phyloP scores from a whole-genome alignment of 805 yeast genomes.

The Yamadazyma phyllophila region DNA sequence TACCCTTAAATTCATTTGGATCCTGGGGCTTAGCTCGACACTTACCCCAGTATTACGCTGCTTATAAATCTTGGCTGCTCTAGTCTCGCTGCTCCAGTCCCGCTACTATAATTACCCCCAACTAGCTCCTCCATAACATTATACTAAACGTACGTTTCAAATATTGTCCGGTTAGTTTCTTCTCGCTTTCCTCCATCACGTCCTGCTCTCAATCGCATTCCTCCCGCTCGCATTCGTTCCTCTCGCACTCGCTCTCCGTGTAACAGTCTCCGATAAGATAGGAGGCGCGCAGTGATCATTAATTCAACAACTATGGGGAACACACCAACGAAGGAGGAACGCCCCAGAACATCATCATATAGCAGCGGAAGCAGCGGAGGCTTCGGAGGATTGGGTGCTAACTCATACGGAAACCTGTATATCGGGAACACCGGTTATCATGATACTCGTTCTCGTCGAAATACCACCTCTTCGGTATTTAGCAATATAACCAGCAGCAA shows the following conservation, averaged over 20 bases:
- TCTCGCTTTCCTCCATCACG: too few species aligned
- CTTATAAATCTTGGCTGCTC: too few species aligned
- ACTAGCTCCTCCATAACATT: too few species aligned
- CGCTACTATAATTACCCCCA: too few species aligned
- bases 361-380: slow-evolving; percentile 11
- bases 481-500: slow-evolving; percentile 16
- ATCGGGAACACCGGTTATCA: neutral
- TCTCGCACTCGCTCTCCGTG: too few species aligned
- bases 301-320: slow-evolving; percentile 34
- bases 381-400: neutral
- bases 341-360: slow-evolving; percentile 29
- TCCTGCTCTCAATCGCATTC: neutral
- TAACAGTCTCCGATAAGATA: neutral
- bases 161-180: too few species aligned
- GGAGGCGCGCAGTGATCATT: slow-evolving; percentile 6
- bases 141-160: too few species aligned
- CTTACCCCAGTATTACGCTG: too few species aligned
- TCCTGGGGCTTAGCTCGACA: too few species aligned
- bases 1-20: too few species aligned
- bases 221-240: neutral
- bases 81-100: too few species aligned
- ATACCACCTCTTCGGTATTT: slow-evolving; percentile 11
- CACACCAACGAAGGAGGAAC: slow-evolving; percentile 41
- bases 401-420: neutral
- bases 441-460: slow-evolving; percentile 10